Percentiles rank a stretch among this genome's conserved stretches.
Conservation (phyloP, 768 basidiomycete genomes). For the Mycena amicta region DNA sequence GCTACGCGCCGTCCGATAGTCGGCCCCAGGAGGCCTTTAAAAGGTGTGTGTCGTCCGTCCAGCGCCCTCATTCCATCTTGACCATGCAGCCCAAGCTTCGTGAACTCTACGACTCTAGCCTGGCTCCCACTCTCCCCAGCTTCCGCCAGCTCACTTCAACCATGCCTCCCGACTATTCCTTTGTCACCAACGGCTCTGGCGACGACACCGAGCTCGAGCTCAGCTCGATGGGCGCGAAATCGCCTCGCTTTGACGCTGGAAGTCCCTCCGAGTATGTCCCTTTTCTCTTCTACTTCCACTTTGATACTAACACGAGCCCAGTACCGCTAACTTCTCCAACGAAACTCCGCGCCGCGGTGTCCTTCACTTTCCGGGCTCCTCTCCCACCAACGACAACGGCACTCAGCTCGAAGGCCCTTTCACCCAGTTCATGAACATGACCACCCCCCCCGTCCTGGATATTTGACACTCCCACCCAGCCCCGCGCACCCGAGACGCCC, state of each 20-base stretch:
- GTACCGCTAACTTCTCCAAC: background rate
- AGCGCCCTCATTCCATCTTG: no score
- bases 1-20: no score
- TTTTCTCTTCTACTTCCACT: background rate
- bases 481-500: background rate
- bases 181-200: background rate
- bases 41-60: no score
- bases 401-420: background rate
- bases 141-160: background rate
- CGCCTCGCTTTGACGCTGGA: background rate
- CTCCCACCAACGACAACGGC: background rate
- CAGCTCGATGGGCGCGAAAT: background rate
- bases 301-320: background rate
- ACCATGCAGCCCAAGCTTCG: no score
- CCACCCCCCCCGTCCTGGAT: background rate
- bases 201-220: background rate
- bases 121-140: no score
- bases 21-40: no score
- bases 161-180: background rate
- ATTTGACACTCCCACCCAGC: background rate
- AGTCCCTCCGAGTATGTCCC: background rate
- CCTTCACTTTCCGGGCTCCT: background rate
- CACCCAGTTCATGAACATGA: no score
- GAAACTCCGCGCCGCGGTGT: background rate
- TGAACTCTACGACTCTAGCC: no score